phyloP scores from a whole-genome alignment of 2,329 filamentous ascomycete genomes.

The Mycosphaerelloides madeirae region DNA sequence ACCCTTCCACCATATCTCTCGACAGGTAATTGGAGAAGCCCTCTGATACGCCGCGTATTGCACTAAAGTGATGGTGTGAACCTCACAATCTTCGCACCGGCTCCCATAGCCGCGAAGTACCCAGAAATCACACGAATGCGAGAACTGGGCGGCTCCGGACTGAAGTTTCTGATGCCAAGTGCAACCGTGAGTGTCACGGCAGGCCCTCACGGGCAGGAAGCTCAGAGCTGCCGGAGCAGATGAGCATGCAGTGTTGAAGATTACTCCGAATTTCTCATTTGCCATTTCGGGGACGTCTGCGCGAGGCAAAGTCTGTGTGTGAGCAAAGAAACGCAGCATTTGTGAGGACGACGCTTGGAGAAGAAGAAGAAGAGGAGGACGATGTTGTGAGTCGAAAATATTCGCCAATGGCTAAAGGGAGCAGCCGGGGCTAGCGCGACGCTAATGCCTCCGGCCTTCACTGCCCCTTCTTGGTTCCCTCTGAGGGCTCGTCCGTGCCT shows the following conservation, averaged over 20 bases:
- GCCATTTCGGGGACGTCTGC: conserved; percentile 44
- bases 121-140: neutral
- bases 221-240: conserved; percentile 32
- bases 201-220: conserved; percentile 80
- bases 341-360: conserved; percentile 73
- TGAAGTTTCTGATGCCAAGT: conserved; percentile 88
- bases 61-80: conserved; percentile 68
- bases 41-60: conserved; percentile 80
- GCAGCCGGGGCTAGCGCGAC: no score
- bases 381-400: conserved; percentile 3
- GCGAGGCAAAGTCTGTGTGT: conserved; percentile 54
- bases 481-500: no score
- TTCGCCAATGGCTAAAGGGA: no score
- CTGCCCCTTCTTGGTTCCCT: no score
- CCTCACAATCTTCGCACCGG: conserved; percentile 87
- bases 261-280: conserved; percentile 99
- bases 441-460: no score
- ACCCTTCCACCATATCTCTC: conserved; percentile 28
- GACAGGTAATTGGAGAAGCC: conserved; percentile 7
- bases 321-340: conserved; percentile 96
- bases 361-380: conserved; percentile 27
- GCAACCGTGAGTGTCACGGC: conserved; percentile 75
- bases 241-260: conserved; percentile 60
- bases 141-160: conserved; percentile 38
- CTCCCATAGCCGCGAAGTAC: conserved; percentile 65